Percentiles rank a stretch among this genome's conserved stretches.
Evolutionary conservation across 306 rosid species (phyloP).

Genomic region (Gynostemma pentaphyllum): DNA sequence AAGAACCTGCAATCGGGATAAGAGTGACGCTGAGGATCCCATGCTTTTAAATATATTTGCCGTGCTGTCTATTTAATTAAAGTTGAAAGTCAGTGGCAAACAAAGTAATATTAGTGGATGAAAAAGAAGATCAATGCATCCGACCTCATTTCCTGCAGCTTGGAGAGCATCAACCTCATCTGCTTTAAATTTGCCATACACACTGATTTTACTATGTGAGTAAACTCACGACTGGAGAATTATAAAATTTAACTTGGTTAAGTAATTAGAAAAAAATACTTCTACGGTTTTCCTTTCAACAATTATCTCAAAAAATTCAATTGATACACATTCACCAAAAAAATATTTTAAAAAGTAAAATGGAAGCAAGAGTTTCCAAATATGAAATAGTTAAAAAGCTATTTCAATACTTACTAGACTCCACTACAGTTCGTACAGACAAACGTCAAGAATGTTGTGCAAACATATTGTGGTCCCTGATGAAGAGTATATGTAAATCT

Average conservation of each 20-base stretch:
- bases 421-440: conserved; percentile 94
- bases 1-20: conserved; percentile 58
- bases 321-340: background rate
- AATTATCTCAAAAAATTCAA: background rate
- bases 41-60: conserved; percentile 55
- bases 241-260: conserved; percentile 5
- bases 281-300: background rate
- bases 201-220: conserved; percentile 81
- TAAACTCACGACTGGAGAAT: conserved; percentile 72
- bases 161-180: conserved; percentile 81
- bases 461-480: conserved; percentile 94
- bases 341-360: background rate
- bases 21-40: conserved; percentile 52
- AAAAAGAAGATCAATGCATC: conserved; percentile 8
- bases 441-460: conserved; percentile 75
- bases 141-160: conserved; percentile 88
- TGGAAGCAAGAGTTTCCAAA: conserved; percentile 1
- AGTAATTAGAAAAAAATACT: conserved; percentile 3
- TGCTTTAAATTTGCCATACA: conserved; percentile 66
- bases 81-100: conserved; percentile 1
- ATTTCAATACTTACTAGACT: conserved; percentile 51
- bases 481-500: conserved; percentile 9
- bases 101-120: background rate
- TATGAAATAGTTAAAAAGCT: background rate
- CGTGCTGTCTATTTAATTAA: conserved; percentile 51